phyloP scores from a whole-genome alignment of 805 yeast species.

The Suhomyces sp. region DNA sequence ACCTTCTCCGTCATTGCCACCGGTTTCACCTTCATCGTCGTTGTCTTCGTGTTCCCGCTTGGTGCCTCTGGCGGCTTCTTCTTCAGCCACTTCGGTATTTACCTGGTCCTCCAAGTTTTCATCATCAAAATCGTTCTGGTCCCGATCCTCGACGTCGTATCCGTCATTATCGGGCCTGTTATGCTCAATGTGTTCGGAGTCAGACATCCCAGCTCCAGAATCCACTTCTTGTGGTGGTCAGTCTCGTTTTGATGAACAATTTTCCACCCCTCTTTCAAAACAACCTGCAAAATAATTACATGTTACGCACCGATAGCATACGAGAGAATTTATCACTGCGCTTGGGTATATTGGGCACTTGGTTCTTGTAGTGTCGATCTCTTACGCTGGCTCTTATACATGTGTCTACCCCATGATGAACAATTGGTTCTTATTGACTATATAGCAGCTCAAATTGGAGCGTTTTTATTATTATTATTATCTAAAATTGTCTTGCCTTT shows the following conservation, averaged over 20 bases:
- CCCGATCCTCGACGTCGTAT: slow-evolving; percentile 14
- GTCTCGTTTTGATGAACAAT: not conserved
- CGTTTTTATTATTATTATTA: too few relatives aligned
- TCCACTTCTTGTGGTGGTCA: not conserved
- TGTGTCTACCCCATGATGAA: too few relatives aligned
- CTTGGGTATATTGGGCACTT: too few relatives aligned
- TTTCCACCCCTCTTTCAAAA: not conserved
- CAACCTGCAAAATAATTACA: not conserved
- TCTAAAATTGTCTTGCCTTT: too few relatives aligned
- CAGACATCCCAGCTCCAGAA: slow-evolving; percentile 2
- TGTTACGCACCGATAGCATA: not conserved
- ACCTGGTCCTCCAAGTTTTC: slow-evolving; percentile 7
- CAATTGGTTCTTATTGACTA: too few relatives aligned
- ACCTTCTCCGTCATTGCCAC: slow-evolving; percentile 7
- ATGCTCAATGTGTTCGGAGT: not conserved
- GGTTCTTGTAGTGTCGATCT: too few relatives aligned
- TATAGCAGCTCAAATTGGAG: too few relatives aligned
- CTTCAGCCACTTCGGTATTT: slow-evolving; percentile 4
- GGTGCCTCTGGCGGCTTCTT: slow-evolving; percentile 4
- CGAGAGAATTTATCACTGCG: too few relatives aligned
- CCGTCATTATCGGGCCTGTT: slow-evolving; percentile 1
- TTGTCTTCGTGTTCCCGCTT: not conserved
- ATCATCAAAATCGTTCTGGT: slow-evolving; percentile 8
- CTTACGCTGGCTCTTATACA: too few relatives aligned
- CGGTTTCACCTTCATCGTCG: slow-evolving; percentile 2